Percentiles rank a stretch among this genome's conserved stretches.
phyloP scores from a whole-genome alignment of 2,329 filamentous ascomycete species.

The Aureobasidium sp. region DNA sequence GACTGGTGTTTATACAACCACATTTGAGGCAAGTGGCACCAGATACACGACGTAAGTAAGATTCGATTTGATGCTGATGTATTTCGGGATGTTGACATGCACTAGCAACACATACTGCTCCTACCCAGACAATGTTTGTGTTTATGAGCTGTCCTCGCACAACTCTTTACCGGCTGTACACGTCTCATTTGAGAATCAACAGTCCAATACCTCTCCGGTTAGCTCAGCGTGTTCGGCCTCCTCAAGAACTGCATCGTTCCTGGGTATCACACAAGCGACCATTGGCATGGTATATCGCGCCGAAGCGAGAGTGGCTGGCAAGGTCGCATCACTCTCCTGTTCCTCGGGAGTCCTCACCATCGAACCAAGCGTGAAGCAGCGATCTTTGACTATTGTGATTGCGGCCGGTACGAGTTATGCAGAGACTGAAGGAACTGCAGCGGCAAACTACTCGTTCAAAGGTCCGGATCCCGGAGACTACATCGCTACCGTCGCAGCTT shows the following conservation, averaged over 20 bases:
- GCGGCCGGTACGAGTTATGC: constrained; percentile 43
- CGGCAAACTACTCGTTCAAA: constrained; percentile 38
- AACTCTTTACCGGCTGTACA: constrained; percentile 31
- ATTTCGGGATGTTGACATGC: too few relatives aligned
- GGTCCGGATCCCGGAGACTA: constrained; percentile 36
- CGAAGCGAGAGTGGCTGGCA: constrained; percentile 25
- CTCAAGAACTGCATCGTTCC: constrained; percentile 22
- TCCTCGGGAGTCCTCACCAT: constrained; percentile 22
- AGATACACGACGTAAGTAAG: constrained; percentile 17
- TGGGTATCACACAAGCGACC: constrained; percentile 32
- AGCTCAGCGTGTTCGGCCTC: constrained; percentile 15
- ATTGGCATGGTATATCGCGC: constrained; percentile 39
- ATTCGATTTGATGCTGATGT: too few relatives aligned
- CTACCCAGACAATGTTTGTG: constrained; percentile 33
- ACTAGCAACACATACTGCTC: constrained; percentile 37
- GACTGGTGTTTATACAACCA: constrained; percentile 32
- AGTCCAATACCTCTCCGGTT: constrained; percentile 20
- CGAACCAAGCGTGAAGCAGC: constrained; percentile 22
- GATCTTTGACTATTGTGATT: constrained; percentile 33
- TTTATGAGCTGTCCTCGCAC: constrained; percentile 28
- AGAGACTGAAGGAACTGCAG: constrained; percentile 38
- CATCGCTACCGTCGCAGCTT: constrained; percentile 28
- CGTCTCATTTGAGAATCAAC: constrained; percentile 35
- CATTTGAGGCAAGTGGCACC: constrained; percentile 21
- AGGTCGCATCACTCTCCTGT: constrained; percentile 13